These are phyloP conservation scores for Mycosphaerella sp. DNA, from an alignment of 2,329 filamentous ascomycete genomes.

Conservation along the genomic window DNA sequence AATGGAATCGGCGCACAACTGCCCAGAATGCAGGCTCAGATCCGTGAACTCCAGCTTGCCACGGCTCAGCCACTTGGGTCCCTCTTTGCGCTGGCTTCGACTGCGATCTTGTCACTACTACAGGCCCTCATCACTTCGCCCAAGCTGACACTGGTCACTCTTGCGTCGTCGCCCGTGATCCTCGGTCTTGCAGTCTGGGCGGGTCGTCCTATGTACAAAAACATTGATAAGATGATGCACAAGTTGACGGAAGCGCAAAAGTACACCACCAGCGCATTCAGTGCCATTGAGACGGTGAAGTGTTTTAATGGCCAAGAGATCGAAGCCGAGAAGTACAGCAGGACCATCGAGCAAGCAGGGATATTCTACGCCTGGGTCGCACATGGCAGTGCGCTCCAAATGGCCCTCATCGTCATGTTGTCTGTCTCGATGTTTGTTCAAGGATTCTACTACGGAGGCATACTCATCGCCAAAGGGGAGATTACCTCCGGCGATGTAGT, in stretches of 20 bases:
- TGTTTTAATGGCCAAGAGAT: slow-evolving; percentile 68
- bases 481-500: slow-evolving; percentile 61
- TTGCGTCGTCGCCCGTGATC: slow-evolving; percentile 66
- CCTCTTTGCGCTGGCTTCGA: slow-evolving; percentile 57
- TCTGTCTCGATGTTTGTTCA: slow-evolving; percentile 74
- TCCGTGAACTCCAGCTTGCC: slow-evolving; percentile 72
- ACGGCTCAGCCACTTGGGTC: slow-evolving; percentile 74
- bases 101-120: slow-evolving; percentile 57
- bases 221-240: slow-evolving; percentile 62
- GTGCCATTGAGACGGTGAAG: slow-evolving; percentile 78
- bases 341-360: slow-evolving; percentile 53
- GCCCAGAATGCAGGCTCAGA: slow-evolving; percentile 69
- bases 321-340: slow-evolving; percentile 61
- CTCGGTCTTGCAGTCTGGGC: slow-evolving; percentile 54
- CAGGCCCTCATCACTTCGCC: slow-evolving; percentile 76
- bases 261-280: slow-evolving; percentile 60
- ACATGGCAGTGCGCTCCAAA: slow-evolving; percentile 62
- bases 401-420: slow-evolving; percentile 66
- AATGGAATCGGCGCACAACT: slow-evolving; percentile 68
- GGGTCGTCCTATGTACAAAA: slow-evolving; percentile 55
- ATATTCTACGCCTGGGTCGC: slow-evolving; percentile 62
- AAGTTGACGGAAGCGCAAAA: slow-evolving; percentile 67
- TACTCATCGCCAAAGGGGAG: slow-evolving; percentile 56
- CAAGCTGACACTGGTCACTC: slow-evolving; percentile 73
- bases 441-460: slow-evolving; percentile 81